Base-by-base conservation (phyloP, 176 grass and related monocot species). In the Microstegium vimineum region DNA sequence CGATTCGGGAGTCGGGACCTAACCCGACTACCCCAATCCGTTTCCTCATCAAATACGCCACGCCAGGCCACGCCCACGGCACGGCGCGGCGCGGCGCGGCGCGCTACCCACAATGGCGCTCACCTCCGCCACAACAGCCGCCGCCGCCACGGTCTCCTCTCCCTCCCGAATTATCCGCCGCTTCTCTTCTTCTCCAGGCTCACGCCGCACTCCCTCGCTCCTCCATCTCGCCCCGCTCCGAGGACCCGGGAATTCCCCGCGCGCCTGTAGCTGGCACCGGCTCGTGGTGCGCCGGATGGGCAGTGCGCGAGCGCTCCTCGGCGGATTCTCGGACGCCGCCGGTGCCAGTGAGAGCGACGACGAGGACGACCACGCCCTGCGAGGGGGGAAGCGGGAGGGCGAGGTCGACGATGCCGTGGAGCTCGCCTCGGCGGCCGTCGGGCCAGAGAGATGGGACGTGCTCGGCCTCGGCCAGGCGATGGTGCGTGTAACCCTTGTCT, bases 381-480 rank as follows among this genome's bases (percentile, higher is more conserved):
- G 63, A 28, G 71, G 10, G 63, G 80, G 6, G 14, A 14, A 42
- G 15, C 69, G 30, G 77, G 82, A 60, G 16, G 88, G 33, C 49
- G 74, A 69, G 72, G 45, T 34, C 11, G 77, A 70, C n/a, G 82
- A 80, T 61, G 71, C 70, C 78, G 69, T 74, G 81, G 84, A 78
- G 69, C 65, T 86, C 64, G 41, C 80, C 32, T 22, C 76, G 22
- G 67, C 41, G 28, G 9, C 89, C 59, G 45, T 74, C 12, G 80
- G 69, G 2, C 86, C 90, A 7, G 84, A 98, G 78, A 88, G 90
- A 69, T 98, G 92, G 95, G 95, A 95, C 64, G 90, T 98, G 41
- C 82, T 98, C 15, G 95, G 95, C 73, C 92, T 98, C 25, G 92
- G 92, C 10, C 95, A 98, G 80, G 90, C 95, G 67, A 98, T 98